Evolutionary conservation across 208 protist species (phyloP), one percentile per base, ranked within the genome.

Genomic region (Wallacemonas rigidus): DNA sequence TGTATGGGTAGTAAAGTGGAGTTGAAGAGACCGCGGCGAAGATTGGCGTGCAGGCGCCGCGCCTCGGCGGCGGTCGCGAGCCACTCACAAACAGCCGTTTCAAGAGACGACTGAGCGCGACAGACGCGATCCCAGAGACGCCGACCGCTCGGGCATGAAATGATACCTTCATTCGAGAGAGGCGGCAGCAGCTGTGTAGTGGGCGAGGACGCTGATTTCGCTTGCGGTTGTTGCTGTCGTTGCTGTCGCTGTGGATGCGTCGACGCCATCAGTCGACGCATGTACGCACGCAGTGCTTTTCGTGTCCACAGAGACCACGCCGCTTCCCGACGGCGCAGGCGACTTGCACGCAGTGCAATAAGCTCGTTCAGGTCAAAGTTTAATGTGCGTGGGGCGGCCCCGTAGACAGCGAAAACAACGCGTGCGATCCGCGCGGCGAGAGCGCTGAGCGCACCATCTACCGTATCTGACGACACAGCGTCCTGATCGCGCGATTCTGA

Each of bases 21-120:
- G 71, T 79, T 79, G 60, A 79, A 79, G 44, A 58, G 62, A 39
- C 74, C 71, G 7, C 63, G 60, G 26, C 76, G 64, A 35, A 77
- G 62, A 57, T 82, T 82, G 44, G 48, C 48, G 41, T 70, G 57
- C 9, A 67, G 45, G 26, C 67, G 71, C 11, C 67, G 68, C 7
- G 17, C 68, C 45, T 77, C 65, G 11, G 67, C 45, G 1, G 65
- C 57, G 39, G 69, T 45, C 15, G 41, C 68, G 2, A 82, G 62
- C 68, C 63, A 77, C 51, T 26, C 64, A 15, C 57, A 63, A n/a
- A 50, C 4, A 2, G 36, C 68, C 55, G 38, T 60, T 57, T 51
- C 74, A 35, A 35, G 44, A 3, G 14, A 12, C 26, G 44, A 72
- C n/a, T 17, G 65, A 43, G 12, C 55, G n/a, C 35, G 5, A 7